Evolutionary conservation across 148 eudicot species (phyloP).

Genomic region (Rhododendron vialii): DNA sequence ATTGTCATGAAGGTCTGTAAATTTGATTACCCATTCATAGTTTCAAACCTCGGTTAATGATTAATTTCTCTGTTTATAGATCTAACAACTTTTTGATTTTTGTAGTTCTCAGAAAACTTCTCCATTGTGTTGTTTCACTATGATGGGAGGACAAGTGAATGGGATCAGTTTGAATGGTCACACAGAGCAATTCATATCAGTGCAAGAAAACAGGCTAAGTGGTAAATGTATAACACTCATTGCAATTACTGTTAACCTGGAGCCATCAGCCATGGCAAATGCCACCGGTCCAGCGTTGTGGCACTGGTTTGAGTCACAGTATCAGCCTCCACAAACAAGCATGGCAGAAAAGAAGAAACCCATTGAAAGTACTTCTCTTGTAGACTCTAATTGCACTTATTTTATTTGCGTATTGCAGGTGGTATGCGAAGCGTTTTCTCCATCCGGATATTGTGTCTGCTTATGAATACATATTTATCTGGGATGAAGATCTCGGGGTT

Average conservation of each 20-base stretch:
- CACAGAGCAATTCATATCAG: conserved; percentile 27
- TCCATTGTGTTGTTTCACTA: conserved; percentile 26
- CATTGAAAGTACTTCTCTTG: not conserved
- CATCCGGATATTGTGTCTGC: not conserved
- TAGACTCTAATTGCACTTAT: not conserved
- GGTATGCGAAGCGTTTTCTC: conserved; percentile 23
- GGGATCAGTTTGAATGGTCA: conserved; percentile 39
- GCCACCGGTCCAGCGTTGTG: not conserved
- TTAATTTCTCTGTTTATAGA: not conserved
- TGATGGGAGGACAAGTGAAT: conserved; percentile 28
- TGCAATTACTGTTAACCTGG: not conserved
- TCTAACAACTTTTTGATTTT: not conserved
- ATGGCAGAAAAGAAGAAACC: not conserved
- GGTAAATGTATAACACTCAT: conserved; percentile 9
- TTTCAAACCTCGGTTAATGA: not conserved
- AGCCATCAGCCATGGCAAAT: not conserved
- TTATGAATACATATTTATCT: not conserved
- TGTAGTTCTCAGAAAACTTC: conserved; percentile 27
- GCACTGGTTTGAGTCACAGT: not conserved
- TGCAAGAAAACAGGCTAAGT: conserved; percentile 25
- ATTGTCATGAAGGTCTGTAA: conserved; percentile 11
- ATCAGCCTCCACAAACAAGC: not conserved
- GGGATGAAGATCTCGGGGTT: not conserved
- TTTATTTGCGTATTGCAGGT: conserved; percentile 8
- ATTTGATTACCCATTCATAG: not conserved